Evolutionary conservation across 495 filamentous ascomycete genomes (phyloP).

Genomic region (Aspergillus wentii): DNA sequence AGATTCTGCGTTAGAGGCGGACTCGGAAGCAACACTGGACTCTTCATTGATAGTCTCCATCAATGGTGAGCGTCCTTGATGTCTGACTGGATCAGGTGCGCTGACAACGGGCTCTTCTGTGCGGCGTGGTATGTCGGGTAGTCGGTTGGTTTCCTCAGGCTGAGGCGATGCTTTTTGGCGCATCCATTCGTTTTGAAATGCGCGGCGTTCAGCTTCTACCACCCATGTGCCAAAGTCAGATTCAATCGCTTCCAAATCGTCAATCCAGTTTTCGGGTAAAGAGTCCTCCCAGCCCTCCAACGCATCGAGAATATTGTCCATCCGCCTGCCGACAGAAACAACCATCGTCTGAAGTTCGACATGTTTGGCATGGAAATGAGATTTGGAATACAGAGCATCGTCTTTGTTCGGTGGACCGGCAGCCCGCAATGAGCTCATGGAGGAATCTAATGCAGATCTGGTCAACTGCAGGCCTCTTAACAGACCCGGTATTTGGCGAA

Average conservation of each 20-base stretch:
- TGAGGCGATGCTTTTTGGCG: conserved; percentile 12
- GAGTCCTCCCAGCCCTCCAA: conserved; percentile 80
- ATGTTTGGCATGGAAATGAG: conserved; percentile 58
- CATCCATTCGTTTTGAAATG: conserved; percentile 41
- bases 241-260: conserved; percentile 76
- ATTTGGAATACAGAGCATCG: conserved; percentile 28
- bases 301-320: conserved; percentile 81
- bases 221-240: conserved; percentile 77
- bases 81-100: conserved; percentile 1
- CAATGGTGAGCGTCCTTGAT: conserved; percentile 3
- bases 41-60: conserved; percentile 28
- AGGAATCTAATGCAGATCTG: conserved; percentile 57
- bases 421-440: conserved; percentile 53
- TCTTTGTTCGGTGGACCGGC: conserved; percentile 12
- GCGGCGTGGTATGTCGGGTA: not conserved
- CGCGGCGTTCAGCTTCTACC: conserved; percentile 43
- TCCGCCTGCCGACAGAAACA: conserved; percentile 58
- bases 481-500: conserved; percentile 65
- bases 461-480: conserved; percentile 60
- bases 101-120: not conserved
- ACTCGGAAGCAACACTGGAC: conserved; percentile 5
- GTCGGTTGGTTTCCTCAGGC: conserved; percentile 1
- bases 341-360: conserved; percentile 64
- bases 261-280: conserved; percentile 82
- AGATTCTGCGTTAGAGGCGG: not conserved